Evolutionary conservation across 495 filamentous ascomycete species (phyloP).

Genomic region (Tetracladium setigerum): DNA sequence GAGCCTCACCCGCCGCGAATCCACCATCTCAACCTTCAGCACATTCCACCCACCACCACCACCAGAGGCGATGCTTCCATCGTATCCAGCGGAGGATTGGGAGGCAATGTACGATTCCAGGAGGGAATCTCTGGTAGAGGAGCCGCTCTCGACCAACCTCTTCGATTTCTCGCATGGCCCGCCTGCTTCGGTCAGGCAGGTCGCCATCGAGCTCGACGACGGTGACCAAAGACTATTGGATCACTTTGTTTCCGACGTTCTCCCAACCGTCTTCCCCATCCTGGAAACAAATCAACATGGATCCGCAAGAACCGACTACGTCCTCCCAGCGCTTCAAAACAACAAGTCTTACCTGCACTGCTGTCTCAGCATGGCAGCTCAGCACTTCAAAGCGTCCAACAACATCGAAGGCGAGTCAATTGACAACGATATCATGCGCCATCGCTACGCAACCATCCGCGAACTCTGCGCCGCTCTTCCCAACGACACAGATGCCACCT

Average conservation of each 20-base stretch:
- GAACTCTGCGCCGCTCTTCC: conserved; percentile 79
- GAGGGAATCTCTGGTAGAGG: conserved; percentile 53
- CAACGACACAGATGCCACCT: conserved; percentile 69
- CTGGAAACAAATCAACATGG: conserved; percentile 82
- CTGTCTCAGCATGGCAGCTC: conserved; percentile 91
- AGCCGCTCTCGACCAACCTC: conserved; percentile 63
- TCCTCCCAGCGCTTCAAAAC: conserved; percentile 75
- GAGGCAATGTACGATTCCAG: conserved; percentile 60
- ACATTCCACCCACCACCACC: conserved; percentile 68
- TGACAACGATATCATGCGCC: conserved; percentile 88
- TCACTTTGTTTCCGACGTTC: conserved; percentile 84
- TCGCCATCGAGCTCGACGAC: conserved; percentile 80
- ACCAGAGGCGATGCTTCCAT: conserved; percentile 52
- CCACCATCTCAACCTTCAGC: conserved; percentile 80
- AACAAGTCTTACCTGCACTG: conserved; percentile 95
- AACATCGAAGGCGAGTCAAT: conserved; percentile 64
- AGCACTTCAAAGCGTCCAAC: conserved; percentile 73
- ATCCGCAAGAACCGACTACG: conserved; percentile 64
- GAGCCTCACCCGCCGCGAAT: conserved; percentile 74
- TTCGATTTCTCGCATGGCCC: conserved; percentile 63
- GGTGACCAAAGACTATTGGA: conserved; percentile 79
- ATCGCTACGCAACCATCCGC: conserved; percentile 82
- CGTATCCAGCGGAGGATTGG: conserved; percentile 64
- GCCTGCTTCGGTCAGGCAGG: conserved; percentile 45
- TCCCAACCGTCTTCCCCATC: conserved; percentile 85